A percentile compares a stretch with the other conserved stretches of the same genome.
These are phyloP conservation scores for Nannochloropsis gaditana DNA, from an alignment of 108 stramenopile genomes.

Conservation along the genomic window DNA sequence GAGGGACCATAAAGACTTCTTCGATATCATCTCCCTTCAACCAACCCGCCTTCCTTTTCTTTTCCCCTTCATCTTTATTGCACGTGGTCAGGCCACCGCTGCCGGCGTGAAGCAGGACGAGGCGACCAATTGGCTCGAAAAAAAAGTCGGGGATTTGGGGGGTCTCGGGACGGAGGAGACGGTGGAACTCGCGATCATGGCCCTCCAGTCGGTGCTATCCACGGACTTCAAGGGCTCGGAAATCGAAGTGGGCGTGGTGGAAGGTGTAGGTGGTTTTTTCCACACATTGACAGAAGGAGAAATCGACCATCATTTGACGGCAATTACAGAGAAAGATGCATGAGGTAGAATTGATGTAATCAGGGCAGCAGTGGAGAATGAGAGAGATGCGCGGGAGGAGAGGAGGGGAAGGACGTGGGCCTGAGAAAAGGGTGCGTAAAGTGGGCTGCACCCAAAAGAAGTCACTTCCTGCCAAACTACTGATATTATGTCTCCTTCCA, in stretches of 20 bases:
- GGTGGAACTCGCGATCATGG: slow-evolving; percentile 76
- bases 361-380: neutral
- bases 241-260: slow-evolving; percentile 84
- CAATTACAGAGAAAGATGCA: slow-evolving; percentile 79
- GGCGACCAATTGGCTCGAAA: slow-evolving; percentile 97
- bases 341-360: neutral
- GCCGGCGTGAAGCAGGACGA: slow-evolving; percentile 93
- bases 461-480: neutral
- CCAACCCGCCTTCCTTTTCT: neutral
- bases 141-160: slow-evolving; percentile 71
- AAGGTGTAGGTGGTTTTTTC: slow-evolving; percentile 67
- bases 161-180: slow-evolving; percentile 60
- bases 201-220: slow-evolving; percentile 35
- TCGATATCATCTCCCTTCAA: neutral
- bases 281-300: slow-evolving; percentile 76
- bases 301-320: slow-evolving; percentile 90
- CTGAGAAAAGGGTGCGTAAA: neutral
- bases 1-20: neutral
- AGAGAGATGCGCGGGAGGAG: neutral
- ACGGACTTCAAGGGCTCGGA: slow-evolving; percentile 51
- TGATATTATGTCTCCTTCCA: neutral
- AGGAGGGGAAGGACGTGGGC: neutral
- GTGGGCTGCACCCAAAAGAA: neutral
- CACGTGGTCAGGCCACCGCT: slow-evolving; percentile 60
- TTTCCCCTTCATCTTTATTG: neutral